These are phyloP conservation scores for Alternaria ethzedia DNA, from an alignment of 2,329 filamentous ascomycete genomes.

Conservation along the genomic window DNA sequence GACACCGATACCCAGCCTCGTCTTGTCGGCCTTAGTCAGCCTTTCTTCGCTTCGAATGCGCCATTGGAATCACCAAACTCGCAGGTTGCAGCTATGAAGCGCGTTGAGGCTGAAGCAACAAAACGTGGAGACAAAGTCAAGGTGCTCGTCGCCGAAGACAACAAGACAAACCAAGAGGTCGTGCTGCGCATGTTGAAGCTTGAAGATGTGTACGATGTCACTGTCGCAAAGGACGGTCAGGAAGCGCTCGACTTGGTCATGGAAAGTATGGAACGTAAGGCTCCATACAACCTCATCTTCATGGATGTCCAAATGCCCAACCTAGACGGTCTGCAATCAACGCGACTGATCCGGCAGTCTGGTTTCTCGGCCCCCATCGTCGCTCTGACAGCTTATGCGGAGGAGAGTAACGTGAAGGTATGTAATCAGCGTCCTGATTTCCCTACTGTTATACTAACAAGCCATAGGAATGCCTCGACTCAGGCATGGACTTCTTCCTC, in stretches of 20 bases:
- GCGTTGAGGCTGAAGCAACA: slow-evolving; percentile 67
- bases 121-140: slow-evolving; percentile 68
- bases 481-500: slow-evolving; percentile 91
- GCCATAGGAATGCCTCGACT: slow-evolving; percentile 68
- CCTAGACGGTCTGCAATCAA: slow-evolving; percentile 86
- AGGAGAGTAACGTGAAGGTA: slow-evolving; percentile 86
- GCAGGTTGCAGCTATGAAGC: slow-evolving; percentile 70
- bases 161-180: slow-evolving; percentile 58
- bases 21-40: slow-evolving; percentile 80
- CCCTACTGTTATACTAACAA: slow-evolving; percentile 12
- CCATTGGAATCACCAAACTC: slow-evolving; percentile 61
- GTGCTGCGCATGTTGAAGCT: slow-evolving; percentile 72
- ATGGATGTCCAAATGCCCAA: slow-evolving; percentile 98
- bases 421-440: slow-evolving; percentile 48
- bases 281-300: slow-evolving; percentile 84
- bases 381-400: slow-evolving; percentile 86
- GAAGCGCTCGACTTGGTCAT: slow-evolving; percentile 89
- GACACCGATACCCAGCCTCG: slow-evolving; percentile 74
- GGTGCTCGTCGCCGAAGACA: slow-evolving; percentile 85
- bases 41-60: slow-evolving; percentile 70
- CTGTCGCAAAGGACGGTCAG: slow-evolving; percentile 75
- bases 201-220: slow-evolving; percentile 84
- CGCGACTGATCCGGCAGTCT: slow-evolving; percentile 81
- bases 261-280: slow-evolving; percentile 74
- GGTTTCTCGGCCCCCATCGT: slow-evolving; percentile 90